A percentile compares a stretch with the other conserved stretches of the same genome.
Conservation (phyloP, 176 grass and related monocot species). For the Themeda triandra region DNA sequence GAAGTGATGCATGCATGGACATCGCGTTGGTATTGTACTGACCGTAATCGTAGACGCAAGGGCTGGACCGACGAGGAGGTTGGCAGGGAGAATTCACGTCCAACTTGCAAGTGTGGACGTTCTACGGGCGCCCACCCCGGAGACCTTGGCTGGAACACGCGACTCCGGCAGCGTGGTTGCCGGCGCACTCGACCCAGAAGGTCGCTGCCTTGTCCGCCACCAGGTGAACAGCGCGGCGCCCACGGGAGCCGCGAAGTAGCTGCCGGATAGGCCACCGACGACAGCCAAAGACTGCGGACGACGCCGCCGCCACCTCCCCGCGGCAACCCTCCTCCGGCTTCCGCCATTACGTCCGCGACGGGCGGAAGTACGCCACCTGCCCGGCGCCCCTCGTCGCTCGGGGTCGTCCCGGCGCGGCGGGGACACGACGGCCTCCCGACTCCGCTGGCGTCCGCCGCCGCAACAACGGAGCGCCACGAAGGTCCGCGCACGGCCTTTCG, state of each 20-base stretch:
- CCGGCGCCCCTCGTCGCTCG: background rate
- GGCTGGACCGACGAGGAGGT: conserved; percentile 18
- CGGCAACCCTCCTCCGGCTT: background rate
- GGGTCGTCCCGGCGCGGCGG: conserved; percentile 1
- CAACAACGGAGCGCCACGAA: background rate
- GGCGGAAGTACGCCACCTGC: background rate
- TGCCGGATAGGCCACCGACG: conserved; percentile 60
- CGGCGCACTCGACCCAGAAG: conserved; percentile 83
- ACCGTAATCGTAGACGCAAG: conserved; percentile 63
- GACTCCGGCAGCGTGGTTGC: background rate
- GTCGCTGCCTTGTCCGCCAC: conserved; percentile 93
- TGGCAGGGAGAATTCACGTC: conserved; percentile 55
- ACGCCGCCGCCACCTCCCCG: background rate
- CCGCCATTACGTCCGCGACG: background rate
- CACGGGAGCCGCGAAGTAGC: conserved; percentile 67
- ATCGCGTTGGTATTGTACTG: background rate
- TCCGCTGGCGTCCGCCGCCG: background rate
- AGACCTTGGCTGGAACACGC: conserved; percentile 36
- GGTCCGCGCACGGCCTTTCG: background rate
- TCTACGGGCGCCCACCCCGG: conserved; percentile 38
- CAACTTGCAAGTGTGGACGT: conserved; percentile 47
- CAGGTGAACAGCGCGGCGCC: conserved; percentile 77
- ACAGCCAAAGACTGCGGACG: conserved; percentile 58
- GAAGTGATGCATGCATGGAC: background rate
- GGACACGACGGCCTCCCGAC: background rate